Base-by-base conservation (phyloP, 163 green algal genomes). In the Scenedesmus sp. region DNA sequence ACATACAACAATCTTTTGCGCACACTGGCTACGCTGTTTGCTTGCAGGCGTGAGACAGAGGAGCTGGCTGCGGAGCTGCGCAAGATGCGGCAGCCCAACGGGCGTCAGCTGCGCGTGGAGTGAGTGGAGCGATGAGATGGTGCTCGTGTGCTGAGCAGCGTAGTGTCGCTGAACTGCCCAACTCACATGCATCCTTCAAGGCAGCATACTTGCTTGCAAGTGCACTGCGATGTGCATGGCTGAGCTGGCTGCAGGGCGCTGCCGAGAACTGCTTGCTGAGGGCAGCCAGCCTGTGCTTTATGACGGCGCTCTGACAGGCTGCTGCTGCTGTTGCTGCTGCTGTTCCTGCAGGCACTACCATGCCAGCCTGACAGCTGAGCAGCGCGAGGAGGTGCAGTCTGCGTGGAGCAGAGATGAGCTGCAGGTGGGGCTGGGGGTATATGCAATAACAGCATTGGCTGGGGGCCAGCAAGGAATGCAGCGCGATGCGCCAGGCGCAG, bases 281-380 rank as follows among this genome's bases (percentile, higher is more conserved):
- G 55, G 26, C 74, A 56, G 9, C 74, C 8, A 7, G 74, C 5
- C 26, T 6, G 16, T 16, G 7, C 4, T 12, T 12, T 57, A 34
- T n/a, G 23, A 2, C 13, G 20, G 76, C 12, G 54, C 52, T 34
- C 10, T 84, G 34, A 34, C 8, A 52, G 74, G 23, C 4, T 54
- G 74, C n/a, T 46, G 34, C 34, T 46, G 34, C 34, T 46, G 34
- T 46, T 46, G 34, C 34, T 46, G 34, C 13, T 20, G 13, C 56
- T 76, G 84, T 34, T 66, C 15, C 20, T 89, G 76, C 95, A 97
- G 95, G 92, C 96, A 98, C 93, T 99, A 99, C 94, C 98, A 99
- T 93, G 98, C 97, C 23, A 95, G 86, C 66, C 66, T 99, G 92
- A 92, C 91, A 0, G 67, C 94, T 54, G 94, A 98, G 88, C 94